Evolutionary conservation across 2,329 filamentous ascomycete species (phyloP).

Genomic region (Penicillium polonicum): DNA sequence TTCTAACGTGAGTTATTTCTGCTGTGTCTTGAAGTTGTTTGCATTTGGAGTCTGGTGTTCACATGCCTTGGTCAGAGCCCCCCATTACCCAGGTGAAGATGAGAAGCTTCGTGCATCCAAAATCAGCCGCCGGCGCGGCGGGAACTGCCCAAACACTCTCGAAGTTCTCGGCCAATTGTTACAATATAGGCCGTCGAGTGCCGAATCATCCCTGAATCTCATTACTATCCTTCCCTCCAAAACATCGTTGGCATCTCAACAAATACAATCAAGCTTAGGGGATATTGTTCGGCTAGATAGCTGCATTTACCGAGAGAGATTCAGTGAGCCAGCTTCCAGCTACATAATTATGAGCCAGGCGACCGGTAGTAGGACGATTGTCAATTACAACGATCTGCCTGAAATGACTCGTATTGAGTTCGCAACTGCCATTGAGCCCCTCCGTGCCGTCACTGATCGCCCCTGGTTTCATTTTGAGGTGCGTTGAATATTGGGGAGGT

Average conservation of each 20-base stretch:
- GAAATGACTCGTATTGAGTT: slow-evolving; percentile 69
- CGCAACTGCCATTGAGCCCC: slow-evolving; percentile 44
- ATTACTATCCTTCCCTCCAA: slow-evolving; percentile 54
- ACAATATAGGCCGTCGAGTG: slow-evolving; percentile 5
- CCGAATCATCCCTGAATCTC: slow-evolving; percentile 36
- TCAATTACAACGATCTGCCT: slow-evolving; percentile 66
- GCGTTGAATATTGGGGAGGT: neutral
- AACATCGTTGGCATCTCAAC: slow-evolving; percentile 51
- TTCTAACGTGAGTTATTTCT: slow-evolving; percentile 55
- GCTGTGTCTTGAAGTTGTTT: neutral
- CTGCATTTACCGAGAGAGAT: slow-evolving; percentile 60
- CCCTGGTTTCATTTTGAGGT: slow-evolving; percentile 72
- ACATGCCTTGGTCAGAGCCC: slow-evolving; percentile 22
- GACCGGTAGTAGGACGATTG: slow-evolving; percentile 65
- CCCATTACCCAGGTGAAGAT: slow-evolving; percentile 68
- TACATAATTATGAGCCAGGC: slow-evolving; percentile 65
- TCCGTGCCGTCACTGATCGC: slow-evolving; percentile 22
- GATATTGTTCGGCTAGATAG: slow-evolving; percentile 50
- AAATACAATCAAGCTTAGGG: slow-evolving; percentile 57
- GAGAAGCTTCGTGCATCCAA: slow-evolving; percentile 66
- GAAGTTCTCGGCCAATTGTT: slow-evolving; percentile 68
- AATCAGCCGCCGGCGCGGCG: slow-evolving; percentile 62
- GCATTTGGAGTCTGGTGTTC: neutral
- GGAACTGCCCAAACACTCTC: slow-evolving; percentile 70
- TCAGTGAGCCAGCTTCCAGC: slow-evolving; percentile 61